Evolutionary conservation across 2,329 filamentous ascomycete genomes (phyloP), one percentile per base, ranked within the genome.

Genomic region (Sporothrix humicola): DNA sequence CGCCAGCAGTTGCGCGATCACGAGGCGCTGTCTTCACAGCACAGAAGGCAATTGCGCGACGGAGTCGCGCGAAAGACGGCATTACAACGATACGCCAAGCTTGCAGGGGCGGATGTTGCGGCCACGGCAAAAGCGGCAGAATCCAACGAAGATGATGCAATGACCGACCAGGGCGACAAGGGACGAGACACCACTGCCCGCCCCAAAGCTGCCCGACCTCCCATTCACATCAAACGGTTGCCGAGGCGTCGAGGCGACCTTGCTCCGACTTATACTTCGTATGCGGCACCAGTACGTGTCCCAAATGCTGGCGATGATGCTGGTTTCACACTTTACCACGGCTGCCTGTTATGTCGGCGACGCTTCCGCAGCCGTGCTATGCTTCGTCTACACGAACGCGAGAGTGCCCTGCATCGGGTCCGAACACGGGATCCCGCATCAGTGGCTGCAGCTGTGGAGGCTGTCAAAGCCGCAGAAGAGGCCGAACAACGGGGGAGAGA

Each of bases 191-290:
- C 75, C 84, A 85, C 71, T 37, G 31, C 74, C 10, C 10, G 2
- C 10, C 0, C 56, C 46, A 31, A 58, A 10, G 17, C 46, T 17
- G 12, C 58, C 12, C 61, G 58, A 3, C 72, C 74, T 8, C 73
- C 76, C 10, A 61, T 63, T 2, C 74, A 76, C 20, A 72, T 72
- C 61, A 75, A 72, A 37, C 80, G 81, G 17, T 74, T 73, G 42
- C 80, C 78, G 0, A 77, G 78, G 3, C 77, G 76, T 31, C 79
- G 77, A 23, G 79, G 78, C 26, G 79, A 80, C 20, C 74, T 73
- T 20, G 78, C 83, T 1, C 84, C 85, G 17, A 79, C 79, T 2
- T 87, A 89, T 74, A 79, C 77, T 72, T 90, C 88, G 0, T 91
- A 87, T 76, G 88, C 87, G 6, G 71, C 58, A n/a, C 73, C 74